A percentile compares a stretch with the other conserved stretches of the same genome.
Evolutionary conservation across 495 filamentous ascomycete genomes (phyloP).

Genomic region (Neurospora sp.): DNA sequence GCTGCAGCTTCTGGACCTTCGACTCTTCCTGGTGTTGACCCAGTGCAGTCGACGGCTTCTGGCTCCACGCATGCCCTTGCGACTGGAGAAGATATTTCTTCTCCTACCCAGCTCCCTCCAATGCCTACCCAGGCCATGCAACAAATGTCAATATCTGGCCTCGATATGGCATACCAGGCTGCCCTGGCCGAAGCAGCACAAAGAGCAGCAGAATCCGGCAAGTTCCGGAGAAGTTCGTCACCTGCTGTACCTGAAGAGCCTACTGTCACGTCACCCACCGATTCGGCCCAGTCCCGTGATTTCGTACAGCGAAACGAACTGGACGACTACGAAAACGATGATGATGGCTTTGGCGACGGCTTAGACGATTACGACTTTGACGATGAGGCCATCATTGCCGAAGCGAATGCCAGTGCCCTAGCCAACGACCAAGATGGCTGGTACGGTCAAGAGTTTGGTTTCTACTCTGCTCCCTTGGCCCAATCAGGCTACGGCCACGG

Average conservation of each 20-base stretch:
- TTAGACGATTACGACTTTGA: conserved; percentile 54
- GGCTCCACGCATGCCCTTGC: conserved; percentile 24
- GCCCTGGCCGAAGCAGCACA: conserved; percentile 72
- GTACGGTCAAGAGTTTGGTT: conserved; percentile 97
- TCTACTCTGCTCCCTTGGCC: conserved; percentile 63
- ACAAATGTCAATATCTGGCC: conserved; percentile 14
- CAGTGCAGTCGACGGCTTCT: conserved; percentile 23
- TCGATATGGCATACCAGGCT: conserved; percentile 65
- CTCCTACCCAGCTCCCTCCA: conserved; percentile 12
- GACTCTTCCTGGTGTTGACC: not conserved
- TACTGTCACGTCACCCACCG: conserved; percentile 35
- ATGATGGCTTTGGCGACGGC: conserved; percentile 34
- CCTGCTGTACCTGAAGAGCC: conserved; percentile 38
- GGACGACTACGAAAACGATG: conserved; percentile 26
- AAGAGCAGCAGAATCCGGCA: conserved; percentile 58
- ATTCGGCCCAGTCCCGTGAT: conserved; percentile 22
- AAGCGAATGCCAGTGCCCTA: conserved; percentile 85
- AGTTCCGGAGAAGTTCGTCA: conserved; percentile 53
- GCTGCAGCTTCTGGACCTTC: not conserved
- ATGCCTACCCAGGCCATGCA: conserved; percentile 3
- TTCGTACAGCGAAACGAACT: conserved; percentile 13
- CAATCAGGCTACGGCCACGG: conserved; percentile 15
- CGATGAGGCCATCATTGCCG: conserved; percentile 86
- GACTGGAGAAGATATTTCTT: conserved; percentile 2
- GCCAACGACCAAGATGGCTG: conserved; percentile 87